A percentile compares a stretch with the other conserved stretches of the same genome.
Conservation (phyloP, 345 rosid genomes). For the Eucalyptus paniculata region DNA sequence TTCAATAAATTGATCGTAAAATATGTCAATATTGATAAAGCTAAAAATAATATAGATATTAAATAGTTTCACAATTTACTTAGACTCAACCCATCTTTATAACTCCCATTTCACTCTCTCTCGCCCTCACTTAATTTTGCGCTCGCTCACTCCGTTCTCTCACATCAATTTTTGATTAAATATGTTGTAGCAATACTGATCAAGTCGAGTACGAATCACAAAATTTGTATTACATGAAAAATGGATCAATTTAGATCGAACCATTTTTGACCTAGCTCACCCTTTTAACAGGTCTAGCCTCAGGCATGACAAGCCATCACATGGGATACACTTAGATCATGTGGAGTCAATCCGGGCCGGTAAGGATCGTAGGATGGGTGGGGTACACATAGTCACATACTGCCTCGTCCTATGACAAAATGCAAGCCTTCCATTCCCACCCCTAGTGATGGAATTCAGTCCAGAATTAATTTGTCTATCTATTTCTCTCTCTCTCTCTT, state of each 20-base stretch:
- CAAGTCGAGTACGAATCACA: accelerated
- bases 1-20: too few species aligned
- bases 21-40: too few species aligned
- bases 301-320: accelerated
- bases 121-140: background rate
- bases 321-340: accelerated
- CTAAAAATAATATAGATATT: too few species aligned
- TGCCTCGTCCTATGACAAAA: accelerated
- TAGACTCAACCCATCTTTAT: too few species aligned
- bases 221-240: background rate
- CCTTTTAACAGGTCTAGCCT: too few species aligned
- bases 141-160: accelerated
- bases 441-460: background rate
- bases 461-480: background rate
- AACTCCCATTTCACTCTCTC: accelerated
- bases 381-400: background rate
- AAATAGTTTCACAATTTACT: accelerated
- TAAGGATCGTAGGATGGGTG: background rate
- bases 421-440: background rate
- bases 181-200: accelerated
- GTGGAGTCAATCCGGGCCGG: too few species aligned
- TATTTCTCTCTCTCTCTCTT: too few species aligned
- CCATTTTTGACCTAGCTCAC: accelerated
- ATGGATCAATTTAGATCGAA: accelerated
- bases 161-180: background rate